Conservation (phyloP, 176 grass and related monocot species). For the Tillandsia fasciculata region DNA sequence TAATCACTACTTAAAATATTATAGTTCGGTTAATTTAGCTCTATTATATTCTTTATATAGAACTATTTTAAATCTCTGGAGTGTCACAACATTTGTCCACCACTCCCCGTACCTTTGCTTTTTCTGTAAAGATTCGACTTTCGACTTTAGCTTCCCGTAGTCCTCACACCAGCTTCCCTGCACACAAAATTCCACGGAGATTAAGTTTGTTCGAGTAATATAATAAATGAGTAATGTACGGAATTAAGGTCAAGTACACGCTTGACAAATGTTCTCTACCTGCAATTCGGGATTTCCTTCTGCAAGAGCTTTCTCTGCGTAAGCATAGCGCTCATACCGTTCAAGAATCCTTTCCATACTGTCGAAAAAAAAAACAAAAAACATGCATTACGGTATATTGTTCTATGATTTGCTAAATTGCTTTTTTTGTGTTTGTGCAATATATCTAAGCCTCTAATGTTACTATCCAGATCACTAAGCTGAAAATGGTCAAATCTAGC, state of each 20-base stretch:
- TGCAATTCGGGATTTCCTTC: slow-evolving; percentile 40
- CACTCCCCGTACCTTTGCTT: slow-evolving; percentile 47
- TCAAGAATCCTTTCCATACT: slow-evolving; percentile 82
- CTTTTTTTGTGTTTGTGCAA: neutral
- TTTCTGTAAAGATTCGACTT: slow-evolving; percentile 58
- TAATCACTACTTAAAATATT: too few relatives aligned
- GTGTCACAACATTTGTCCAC: neutral
- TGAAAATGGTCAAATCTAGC: too few relatives aligned
- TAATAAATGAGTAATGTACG: neutral
- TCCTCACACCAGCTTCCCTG: slow-evolving; percentile 60
- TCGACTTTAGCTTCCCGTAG: slow-evolving; percentile 44
- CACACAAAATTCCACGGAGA: slow-evolving; percentile 7
- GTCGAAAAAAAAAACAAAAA: slow-evolving; percentile 1
- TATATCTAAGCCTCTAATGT: neutral
- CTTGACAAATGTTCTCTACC: slow-evolving; percentile 20
- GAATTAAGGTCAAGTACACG: neutral
- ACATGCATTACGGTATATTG: neutral
- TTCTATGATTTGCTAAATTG: neutral
- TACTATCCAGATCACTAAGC: neutral
- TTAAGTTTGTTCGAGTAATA: neutral
- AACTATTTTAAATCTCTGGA: too few relatives aligned
- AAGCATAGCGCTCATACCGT: slow-evolving; percentile 60
- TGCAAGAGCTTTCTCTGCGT: slow-evolving; percentile 49
- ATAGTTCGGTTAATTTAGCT: too few relatives aligned
- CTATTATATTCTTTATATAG: too few relatives aligned